phyloP scores from a whole-genome alignment of 768 basidiomycete genomes.

The Royoungia palumana region DNA sequence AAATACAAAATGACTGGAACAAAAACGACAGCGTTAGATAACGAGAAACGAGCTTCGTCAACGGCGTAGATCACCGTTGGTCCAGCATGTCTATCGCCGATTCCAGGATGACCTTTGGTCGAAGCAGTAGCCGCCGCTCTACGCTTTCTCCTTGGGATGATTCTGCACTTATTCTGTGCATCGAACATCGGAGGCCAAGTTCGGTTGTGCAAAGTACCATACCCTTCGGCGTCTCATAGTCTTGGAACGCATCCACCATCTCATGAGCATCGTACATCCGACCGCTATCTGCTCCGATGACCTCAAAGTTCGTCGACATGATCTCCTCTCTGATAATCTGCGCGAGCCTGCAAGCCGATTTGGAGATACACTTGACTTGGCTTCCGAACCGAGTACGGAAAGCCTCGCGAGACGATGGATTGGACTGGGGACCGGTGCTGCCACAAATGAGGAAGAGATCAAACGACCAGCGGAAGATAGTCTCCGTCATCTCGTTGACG shows the following conservation, averaged over 20 bases:
- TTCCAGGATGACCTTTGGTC: slow-evolving; percentile 76
- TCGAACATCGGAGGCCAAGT: slow-evolving; percentile 65
- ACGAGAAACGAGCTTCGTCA: not conserved
- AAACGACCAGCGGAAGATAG: slow-evolving; percentile 68
- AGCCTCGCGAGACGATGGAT: slow-evolving; percentile 35
- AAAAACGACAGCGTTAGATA: not conserved
- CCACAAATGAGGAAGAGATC: slow-evolving; percentile 67
- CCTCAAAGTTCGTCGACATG: slow-evolving; percentile 73
- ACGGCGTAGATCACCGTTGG: slow-evolving; percentile 22
- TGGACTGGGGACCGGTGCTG: slow-evolving; percentile 42
- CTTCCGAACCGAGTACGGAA: slow-evolving; percentile 51
- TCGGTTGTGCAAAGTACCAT: slow-evolving; percentile 67
- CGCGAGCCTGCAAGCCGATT: slow-evolving; percentile 59
- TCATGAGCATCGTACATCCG: slow-evolving; percentile 45
- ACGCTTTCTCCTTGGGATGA: slow-evolving; percentile 39
- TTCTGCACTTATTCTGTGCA: slow-evolving; percentile 36
- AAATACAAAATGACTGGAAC: too few relatives aligned
- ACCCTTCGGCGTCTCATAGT: slow-evolving; percentile 49
- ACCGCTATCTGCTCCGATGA: slow-evolving; percentile 57
- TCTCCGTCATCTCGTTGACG: slow-evolving; percentile 67
- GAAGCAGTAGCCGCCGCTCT: slow-evolving; percentile 59
- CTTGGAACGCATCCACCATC: slow-evolving; percentile 65
- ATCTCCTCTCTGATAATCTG: slow-evolving; percentile 69
- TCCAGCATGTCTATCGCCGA: slow-evolving; percentile 56
- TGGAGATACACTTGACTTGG: slow-evolving; percentile 65